Evolutionary conservation across 257 asterid species (phyloP), one percentile per base, ranked within the genome.

Genomic region (Lantana camara): DNA sequence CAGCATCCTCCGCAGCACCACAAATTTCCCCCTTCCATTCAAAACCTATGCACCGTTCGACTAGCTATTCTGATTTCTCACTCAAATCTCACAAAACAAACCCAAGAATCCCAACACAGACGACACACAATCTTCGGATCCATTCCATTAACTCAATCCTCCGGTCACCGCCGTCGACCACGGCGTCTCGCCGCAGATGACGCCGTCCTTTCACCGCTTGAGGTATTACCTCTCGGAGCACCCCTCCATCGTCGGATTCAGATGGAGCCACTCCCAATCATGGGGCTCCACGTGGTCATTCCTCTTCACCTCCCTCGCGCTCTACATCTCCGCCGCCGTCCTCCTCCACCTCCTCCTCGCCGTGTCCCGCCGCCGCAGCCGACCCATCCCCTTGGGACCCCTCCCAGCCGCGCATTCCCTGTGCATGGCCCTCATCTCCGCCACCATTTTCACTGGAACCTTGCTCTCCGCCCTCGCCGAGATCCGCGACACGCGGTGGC

Each of bases 281-380:
- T 85, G 92, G 90, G 96, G 91, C 4, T 82, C 88, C 75, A 88
- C 97, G 24, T 91, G 97, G 96, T 76, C 80, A 0, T 88, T 88
- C 73, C 78, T 85, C 63, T 59, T 91, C 79, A 32, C 90, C 59
- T 79, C 96, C 56, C 80, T 91, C 76, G 60, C 84, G 40, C 73
- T 80, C 5, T 91, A 90, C 75, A 29, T 85, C 49, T 21, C 72
- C 73, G 32, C 79, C 66, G 79, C 96, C 42, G 9, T 66, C 27
- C 29, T 77, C 73, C 80, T 88, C 75, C 89, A 88, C 80, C 20
- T 57, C 35, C 20, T 79, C 52, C 74, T 87, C 48, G 85, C 73
- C 66, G 40, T 90, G 63, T 22, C 81, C 79, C 81, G 79, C 68
- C 84, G 68, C 67, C 85, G 89, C 53, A 77, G 79, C 1, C 78